Percentiles rank a stretch among this genome's conserved stretches.
These are phyloP conservation scores for Antonospora locustae DNA, from an alignment of 371 early-diverging fungal species.

Conservation along the genomic window DNA sequence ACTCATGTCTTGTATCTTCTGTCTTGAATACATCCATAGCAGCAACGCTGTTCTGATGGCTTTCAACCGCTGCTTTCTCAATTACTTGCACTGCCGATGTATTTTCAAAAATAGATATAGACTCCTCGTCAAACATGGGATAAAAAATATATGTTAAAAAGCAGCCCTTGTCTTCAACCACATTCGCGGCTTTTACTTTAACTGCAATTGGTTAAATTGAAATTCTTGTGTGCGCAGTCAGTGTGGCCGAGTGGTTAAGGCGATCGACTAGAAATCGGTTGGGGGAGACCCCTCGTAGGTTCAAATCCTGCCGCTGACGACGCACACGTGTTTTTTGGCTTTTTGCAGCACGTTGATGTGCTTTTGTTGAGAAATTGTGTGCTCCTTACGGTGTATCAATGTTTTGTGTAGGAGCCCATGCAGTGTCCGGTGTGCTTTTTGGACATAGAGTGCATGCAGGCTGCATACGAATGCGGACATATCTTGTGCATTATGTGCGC, in stretches of 20 bases:
- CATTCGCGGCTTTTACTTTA: too few species aligned
- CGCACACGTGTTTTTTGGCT: neutral
- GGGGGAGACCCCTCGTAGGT: constrained; percentile 30
- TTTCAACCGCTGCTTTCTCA: constrained; percentile 8
- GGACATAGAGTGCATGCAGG: neutral
- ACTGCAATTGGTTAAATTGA: too few species aligned
- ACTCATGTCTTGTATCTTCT: constrained; percentile 47
- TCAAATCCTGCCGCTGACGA: constrained; percentile 29
- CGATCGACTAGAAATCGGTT: constrained; percentile 39
- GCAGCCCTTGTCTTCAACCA: too few species aligned
- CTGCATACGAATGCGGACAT: constrained; percentile 38
- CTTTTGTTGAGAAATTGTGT: neutral
- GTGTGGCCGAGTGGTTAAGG: constrained; percentile 48
- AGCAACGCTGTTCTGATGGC: constrained; percentile 13
- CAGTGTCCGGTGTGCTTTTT: constrained; percentile 38
- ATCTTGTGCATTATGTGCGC: constrained; percentile 35
- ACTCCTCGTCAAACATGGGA: constrained; percentile 20
- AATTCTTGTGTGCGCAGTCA: too few species aligned
- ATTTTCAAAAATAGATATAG: constrained; percentile 29
- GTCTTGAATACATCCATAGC: constrained; percentile 22
- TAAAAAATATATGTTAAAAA: too few species aligned
- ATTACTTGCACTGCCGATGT: neutral
- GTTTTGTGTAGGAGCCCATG: constrained; percentile 25
- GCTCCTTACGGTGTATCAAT: neutral
- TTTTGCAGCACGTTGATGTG: neutral